Evolutionary conservation across 495 filamentous ascomycete genomes (phyloP).

Genomic region (Xylaria bambusicola): DNA sequence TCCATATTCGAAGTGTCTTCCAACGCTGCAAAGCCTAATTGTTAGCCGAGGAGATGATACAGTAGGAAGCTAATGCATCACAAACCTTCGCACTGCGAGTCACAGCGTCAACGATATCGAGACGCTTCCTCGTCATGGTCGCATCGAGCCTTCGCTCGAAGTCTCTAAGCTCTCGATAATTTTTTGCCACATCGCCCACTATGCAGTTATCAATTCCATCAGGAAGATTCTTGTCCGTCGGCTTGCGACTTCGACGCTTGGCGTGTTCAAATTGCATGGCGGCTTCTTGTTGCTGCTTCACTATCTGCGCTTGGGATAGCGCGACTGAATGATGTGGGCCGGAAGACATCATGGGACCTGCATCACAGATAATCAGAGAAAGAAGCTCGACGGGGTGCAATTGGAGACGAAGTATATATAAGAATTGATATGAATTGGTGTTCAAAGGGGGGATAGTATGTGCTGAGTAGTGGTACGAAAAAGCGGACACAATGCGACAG

Average conservation of each 20-base stretch:
- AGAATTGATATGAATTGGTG: slow-evolving; percentile 5
- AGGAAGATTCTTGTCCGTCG: slow-evolving; percentile 91
- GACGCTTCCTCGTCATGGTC: slow-evolving; percentile 88
- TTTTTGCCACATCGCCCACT: slow-evolving; percentile 76
- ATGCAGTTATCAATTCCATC: slow-evolving; percentile 80
- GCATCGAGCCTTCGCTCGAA: slow-evolving; percentile 88
- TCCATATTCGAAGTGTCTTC: slow-evolving; percentile 88
- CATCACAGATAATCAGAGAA: slow-evolving; percentile 34
- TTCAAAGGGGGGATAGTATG: background rate
- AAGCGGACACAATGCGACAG: background rate
- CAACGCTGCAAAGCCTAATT: slow-evolving; percentile 54
- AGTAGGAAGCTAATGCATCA: background rate
- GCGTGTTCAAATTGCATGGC: slow-evolving; percentile 62
- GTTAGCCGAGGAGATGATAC: slow-evolving; percentile 1
- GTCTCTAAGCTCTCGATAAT: slow-evolving; percentile 82
- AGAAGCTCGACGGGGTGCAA: background rate
- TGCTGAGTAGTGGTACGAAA: background rate
- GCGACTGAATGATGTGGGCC: slow-evolving; percentile 49
- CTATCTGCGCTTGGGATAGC: slow-evolving; percentile 54
- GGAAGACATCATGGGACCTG: slow-evolving; percentile 61
- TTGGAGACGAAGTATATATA: slow-evolving; percentile 1
- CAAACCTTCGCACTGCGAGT: slow-evolving; percentile 72
- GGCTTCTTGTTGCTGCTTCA: slow-evolving; percentile 57
- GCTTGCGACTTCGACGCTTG: slow-evolving; percentile 78
- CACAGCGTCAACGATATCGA: slow-evolving; percentile 86